Evolutionary conservation across 73 alveolate genomes (phyloP).

Genomic region (Paramecium bursaria): DNA sequence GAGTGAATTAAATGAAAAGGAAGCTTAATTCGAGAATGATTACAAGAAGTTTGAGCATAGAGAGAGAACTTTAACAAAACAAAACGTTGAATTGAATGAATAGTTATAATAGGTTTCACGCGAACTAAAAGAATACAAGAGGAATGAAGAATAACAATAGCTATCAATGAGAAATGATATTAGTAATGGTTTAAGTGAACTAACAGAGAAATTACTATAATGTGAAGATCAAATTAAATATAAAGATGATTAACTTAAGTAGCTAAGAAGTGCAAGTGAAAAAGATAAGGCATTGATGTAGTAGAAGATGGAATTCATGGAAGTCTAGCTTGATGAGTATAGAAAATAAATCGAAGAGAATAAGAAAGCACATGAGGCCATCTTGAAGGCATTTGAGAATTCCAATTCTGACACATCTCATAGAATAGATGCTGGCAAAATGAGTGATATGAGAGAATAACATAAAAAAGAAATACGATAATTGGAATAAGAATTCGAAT

Average conservation of each 20-base stretch:
- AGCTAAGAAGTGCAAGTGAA: neutral
- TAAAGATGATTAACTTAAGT: slow-evolving; percentile 60
- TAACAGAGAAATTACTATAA: slow-evolving; percentile 35
- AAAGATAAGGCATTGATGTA: slow-evolving; percentile 64
- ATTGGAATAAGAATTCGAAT: slow-evolving; percentile 59
- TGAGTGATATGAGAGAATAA: slow-evolving; percentile 62
- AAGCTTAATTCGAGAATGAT: slow-evolving; percentile 62
- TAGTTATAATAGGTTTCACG: slow-evolving; percentile 9
- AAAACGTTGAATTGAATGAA: slow-evolving; percentile 52
- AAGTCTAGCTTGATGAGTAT: slow-evolving; percentile 64
- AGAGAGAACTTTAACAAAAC: slow-evolving; percentile 57
- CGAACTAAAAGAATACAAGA: slow-evolving; percentile 63
- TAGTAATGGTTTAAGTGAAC: slow-evolving; percentile 48
- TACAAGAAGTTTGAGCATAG: slow-evolving; percentile 58
- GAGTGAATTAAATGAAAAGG: slow-evolving; percentile 57
- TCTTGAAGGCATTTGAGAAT: slow-evolving; percentile 67
- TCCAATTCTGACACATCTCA: slow-evolving; percentile 58
- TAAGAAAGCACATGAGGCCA: slow-evolving; percentile 68
- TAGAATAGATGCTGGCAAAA: slow-evolving; percentile 56
- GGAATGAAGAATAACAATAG: slow-evolving; percentile 60
- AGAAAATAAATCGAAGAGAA: slow-evolving; percentile 67
- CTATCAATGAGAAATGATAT: slow-evolving; percentile 43
- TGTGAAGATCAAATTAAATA: slow-evolving; percentile 48
- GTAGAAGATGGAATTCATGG: slow-evolving; percentile 65
- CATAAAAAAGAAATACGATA: slow-evolving; percentile 59